Evolutionary conservation across 768 basidiomycete genomes (phyloP).

Genomic region (Dacryopinax primogenitus): DNA sequence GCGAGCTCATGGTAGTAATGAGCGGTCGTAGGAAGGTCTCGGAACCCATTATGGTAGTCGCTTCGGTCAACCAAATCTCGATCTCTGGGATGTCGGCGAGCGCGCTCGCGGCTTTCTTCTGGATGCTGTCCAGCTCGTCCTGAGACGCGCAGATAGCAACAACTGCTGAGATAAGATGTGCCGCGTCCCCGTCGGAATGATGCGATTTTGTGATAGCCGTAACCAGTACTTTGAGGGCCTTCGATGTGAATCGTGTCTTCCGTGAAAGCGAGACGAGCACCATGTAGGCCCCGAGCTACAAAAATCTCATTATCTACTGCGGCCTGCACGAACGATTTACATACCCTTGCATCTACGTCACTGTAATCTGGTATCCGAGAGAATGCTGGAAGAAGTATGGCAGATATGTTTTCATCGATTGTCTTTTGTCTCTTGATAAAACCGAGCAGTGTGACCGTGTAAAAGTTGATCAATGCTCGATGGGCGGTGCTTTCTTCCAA

Average conservation of each 20-base stretch:
- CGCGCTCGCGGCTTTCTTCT: conserved; percentile 25
- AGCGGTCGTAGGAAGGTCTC: conserved; percentile 38
- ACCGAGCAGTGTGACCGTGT: conserved; percentile 64
- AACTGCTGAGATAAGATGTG: conserved; percentile 52
- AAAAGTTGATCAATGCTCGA: conserved; percentile 67
- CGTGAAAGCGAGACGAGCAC: conserved; percentile 58
- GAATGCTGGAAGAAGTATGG: conserved; percentile 42
- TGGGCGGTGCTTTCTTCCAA: conserved; percentile 33
- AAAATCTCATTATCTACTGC: neutral
- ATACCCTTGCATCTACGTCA: neutral
- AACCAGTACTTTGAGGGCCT: conserved; percentile 50
- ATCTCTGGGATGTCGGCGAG: conserved; percentile 34
- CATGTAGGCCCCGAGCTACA: conserved; percentile 59
- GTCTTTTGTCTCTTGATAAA: conserved; percentile 50
- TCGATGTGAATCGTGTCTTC: conserved; percentile 44
- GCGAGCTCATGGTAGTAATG: conserved; percentile 14
- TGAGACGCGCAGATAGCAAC: conserved; percentile 56
- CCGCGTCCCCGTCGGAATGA: conserved; percentile 39
- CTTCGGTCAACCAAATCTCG: conserved; percentile 34
- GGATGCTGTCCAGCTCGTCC: conserved; percentile 38
- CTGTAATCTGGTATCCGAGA: neutral
- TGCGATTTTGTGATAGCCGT: conserved; percentile 34
- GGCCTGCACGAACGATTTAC: neutral
- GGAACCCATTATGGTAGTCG: conserved; percentile 38
- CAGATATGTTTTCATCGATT: conserved; percentile 54